phyloP scores from a whole-genome alignment of 176 grass and related monocot genomes.

The Raddia guianensis region DNA sequence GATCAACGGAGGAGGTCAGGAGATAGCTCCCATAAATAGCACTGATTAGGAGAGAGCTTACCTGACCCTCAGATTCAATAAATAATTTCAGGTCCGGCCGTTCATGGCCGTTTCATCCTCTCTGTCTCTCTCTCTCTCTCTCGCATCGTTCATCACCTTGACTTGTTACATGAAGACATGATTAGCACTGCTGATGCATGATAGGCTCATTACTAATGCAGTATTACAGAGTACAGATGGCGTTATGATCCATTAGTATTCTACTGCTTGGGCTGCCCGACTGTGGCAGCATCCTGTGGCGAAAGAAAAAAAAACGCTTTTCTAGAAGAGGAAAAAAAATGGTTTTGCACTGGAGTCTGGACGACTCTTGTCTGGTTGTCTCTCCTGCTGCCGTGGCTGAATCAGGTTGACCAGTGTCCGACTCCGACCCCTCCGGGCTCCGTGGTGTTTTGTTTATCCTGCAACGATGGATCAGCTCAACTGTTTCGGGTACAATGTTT shows the following conservation, averaged over 20 bases:
- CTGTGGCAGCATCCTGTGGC: background rate
- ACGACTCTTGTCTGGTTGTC: conserved; percentile 19
- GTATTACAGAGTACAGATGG: background rate
- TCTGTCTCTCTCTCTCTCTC: background rate
- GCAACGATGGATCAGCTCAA: background rate
- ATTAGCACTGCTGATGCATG: background rate
- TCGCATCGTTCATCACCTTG: conserved; percentile 22
- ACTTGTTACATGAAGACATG: conserved; percentile 28
- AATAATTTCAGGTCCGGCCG: conserved; percentile 21
- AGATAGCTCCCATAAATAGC: conserved; percentile 41
- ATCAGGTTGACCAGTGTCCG: conserved; percentile 38
- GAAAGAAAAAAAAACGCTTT: background rate
- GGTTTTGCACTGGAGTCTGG: too few species aligned
- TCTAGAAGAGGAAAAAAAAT: background rate
- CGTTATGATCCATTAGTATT: background rate
- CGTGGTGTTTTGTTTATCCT: background rate
- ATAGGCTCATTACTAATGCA: conserved; percentile 22
- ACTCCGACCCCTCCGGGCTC: background rate
- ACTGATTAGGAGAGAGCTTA: background rate
- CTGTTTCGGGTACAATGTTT: background rate
- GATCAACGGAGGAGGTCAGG: conserved; percentile 17
- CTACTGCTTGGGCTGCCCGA: background rate
- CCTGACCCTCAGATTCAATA: background rate
- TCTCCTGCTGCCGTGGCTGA: background rate
- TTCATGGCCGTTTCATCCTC: conserved; percentile 34